A percentile compares a stretch with the other conserved stretches of the same genome.
phyloP scores from a whole-genome alignment of 352 stramenopile species.

The Globisporangium nagaii region DNA sequence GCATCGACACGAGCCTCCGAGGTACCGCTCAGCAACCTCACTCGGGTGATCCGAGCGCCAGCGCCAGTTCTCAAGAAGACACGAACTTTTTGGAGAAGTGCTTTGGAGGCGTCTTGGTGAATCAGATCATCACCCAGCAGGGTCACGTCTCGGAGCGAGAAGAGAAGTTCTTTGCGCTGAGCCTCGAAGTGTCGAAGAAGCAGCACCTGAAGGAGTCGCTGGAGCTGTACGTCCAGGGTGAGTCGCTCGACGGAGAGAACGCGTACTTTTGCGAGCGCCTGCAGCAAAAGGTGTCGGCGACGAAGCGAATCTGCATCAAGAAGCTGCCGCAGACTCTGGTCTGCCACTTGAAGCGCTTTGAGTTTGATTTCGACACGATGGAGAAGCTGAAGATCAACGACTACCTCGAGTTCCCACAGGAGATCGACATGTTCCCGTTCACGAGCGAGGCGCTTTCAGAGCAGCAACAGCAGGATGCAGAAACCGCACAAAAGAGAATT shows the following conservation, averaged over 20 bases:
- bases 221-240: constrained; percentile 61
- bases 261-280: constrained; percentile 70
- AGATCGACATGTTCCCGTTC: constrained; percentile 89
- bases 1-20: constrained; percentile 40
- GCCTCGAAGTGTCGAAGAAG: constrained; percentile 76
- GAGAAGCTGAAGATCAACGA: constrained; percentile 88
- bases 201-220: constrained; percentile 53
- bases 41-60: background rate
- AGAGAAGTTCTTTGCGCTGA: constrained; percentile 83
- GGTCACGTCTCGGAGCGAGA: constrained; percentile 74
- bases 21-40: background rate
- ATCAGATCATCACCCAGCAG: constrained; percentile 78
- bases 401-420: constrained; percentile 72
- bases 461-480: background rate
- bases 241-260: constrained; percentile 73
- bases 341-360: constrained; percentile 84
- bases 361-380: constrained; percentile 89
- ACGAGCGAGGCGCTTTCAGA: constrained; percentile 56
- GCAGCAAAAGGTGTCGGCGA: constrained; percentile 70
- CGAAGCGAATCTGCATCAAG: constrained; percentile 83
- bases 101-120: constrained; percentile 76
- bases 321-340: constrained; percentile 70
- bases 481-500: background rate
- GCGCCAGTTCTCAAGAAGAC: background rate
- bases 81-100: constrained; percentile 28